These are phyloP conservation scores for Penicillium vulpinum DNA, from an alignment of 2,329 filamentous ascomycete genomes.

Conservation along the genomic window DNA sequence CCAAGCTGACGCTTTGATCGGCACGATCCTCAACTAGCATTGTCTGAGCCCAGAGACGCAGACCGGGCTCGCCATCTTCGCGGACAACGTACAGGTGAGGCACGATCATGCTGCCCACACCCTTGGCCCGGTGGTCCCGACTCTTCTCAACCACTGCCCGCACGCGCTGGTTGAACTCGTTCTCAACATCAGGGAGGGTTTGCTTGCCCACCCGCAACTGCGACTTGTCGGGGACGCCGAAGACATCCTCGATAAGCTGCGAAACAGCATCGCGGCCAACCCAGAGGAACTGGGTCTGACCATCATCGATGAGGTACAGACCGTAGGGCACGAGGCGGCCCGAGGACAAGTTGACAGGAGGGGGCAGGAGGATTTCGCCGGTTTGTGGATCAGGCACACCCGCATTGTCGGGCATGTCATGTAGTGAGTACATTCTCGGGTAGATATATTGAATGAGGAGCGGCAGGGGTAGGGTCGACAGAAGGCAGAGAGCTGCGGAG, in stretches of 20 bases:
- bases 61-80: slow-evolving; percentile 91
- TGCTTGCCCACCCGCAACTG: slow-evolving; percentile 91
- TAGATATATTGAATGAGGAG: slow-evolving; percentile 93
- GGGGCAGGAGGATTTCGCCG: slow-evolving; percentile 85
- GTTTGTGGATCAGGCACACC: slow-evolving; percentile 82
- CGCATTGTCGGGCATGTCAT: slow-evolving; percentile 94
- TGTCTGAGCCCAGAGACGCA: slow-evolving; percentile 96
- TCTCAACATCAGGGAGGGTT: slow-evolving; percentile 80
- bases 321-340: slow-evolving; percentile 86
- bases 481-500: slow-evolving; percentile 84
- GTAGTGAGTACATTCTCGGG: slow-evolving; percentile 78
- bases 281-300: slow-evolving; percentile 97
- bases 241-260: slow-evolving; percentile 84
- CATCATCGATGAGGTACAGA: slow-evolving; percentile 93
- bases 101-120: slow-evolving; percentile 88
- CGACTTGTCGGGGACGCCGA: slow-evolving; percentile 78
- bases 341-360: slow-evolving; percentile 80
- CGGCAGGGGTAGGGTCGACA: slow-evolving; percentile 90
- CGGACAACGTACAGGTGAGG: slow-evolving; percentile 91
- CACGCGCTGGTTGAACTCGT: slow-evolving; percentile 94
- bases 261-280: slow-evolving; percentile 89
- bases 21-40: slow-evolving; percentile 91
- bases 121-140: slow-evolving; percentile 78
- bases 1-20: slow-evolving; percentile 88
- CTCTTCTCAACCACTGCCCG: slow-evolving; percentile 90